Evolutionary conservation across 1,284 basidiomycete genomes (phyloP), one percentile per base, ranked within the genome.

Genomic region (Ustilago vetiveriae): DNA sequence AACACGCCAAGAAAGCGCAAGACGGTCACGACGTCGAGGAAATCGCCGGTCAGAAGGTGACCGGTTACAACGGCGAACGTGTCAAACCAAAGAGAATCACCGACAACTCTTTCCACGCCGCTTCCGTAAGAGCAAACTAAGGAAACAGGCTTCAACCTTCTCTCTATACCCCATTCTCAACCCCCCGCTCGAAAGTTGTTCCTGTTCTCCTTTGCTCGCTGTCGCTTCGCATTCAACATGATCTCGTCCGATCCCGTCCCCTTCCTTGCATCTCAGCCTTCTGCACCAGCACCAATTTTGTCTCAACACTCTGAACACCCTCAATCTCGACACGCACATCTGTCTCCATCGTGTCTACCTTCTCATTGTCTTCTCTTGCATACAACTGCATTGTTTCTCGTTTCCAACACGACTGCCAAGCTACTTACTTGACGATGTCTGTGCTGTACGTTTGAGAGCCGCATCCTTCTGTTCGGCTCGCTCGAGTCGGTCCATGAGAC

Each of bases 1-100:
- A 70, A 21, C 50, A 60, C 14, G 70, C 72, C 6, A 80, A 76
- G 56, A 79, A 80, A 67, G 72, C 72, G 4, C 26, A 57, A 0
- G 78, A 80, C 41, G 80, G 80, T 0, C 72, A 81, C 44, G 79
- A 79, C 42, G 71, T 76, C 42, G 76, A 79, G 44, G 70, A 70
- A 38, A 76, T 80, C 36, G 74, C 59, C 0, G 78, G 78, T 10
- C 56, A 65, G 3, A 72, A 78, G 46, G 73, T 80, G 11, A 69
- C 46, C 2, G 59, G 67, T 10, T 79, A 79, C 56, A 78, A 79
- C 30, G 74, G 69, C 6, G 49, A 59, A 21, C 29, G 60, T 6
- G 67, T 59, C 23, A 47, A 47, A 37, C 35, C 38, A 13, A 60
- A 60, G 21, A 19, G 36, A 8, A 37, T 37, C 36, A 13, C 17